Conservation (phyloP, 495 filamentous ascomycete species). For the Tuber aestivum region DNA sequence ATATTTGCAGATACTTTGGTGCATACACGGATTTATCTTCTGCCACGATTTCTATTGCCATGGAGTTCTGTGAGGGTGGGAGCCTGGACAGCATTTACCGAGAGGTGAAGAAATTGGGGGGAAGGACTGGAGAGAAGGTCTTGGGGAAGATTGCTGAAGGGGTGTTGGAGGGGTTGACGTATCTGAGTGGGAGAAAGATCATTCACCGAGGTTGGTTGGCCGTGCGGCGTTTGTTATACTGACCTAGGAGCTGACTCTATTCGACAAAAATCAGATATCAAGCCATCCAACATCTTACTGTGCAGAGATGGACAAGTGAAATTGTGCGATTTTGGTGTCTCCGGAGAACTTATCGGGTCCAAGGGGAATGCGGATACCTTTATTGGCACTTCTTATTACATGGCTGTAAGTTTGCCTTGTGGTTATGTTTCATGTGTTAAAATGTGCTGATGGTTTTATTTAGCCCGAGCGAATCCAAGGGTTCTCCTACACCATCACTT, state of each 20-base stretch:
- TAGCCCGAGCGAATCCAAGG: constrained; percentile 89
- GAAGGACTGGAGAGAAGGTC: constrained; percentile 93
- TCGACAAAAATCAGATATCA: constrained; percentile 62
- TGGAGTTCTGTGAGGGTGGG: constrained; percentile 98
- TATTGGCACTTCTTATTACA: constrained; percentile 98
- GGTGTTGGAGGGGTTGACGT: constrained; percentile 87
- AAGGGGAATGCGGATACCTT: constrained; percentile 98
- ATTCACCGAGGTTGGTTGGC: constrained; percentile 70
- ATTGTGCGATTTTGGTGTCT: constrained; percentile 96
- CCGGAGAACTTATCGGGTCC: constrained; percentile 85
- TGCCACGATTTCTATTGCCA: constrained; percentile 93
- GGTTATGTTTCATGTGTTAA: not conserved
- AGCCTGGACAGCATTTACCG: constrained; percentile 93
- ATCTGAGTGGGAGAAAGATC: constrained; percentile 93
- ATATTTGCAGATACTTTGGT: constrained; percentile 96
- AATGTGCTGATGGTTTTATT: constrained; percentile 19
- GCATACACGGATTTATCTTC: constrained; percentile 89
- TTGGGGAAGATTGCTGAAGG: constrained; percentile 97
- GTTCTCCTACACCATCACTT: constrained; percentile 95
- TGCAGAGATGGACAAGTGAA: constrained; percentile 91
- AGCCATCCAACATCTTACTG: constrained; percentile 93
- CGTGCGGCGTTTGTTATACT: not conserved
- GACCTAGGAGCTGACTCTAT: constrained; percentile 2
- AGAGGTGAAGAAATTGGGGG: constrained; percentile 90
- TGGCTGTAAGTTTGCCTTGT: constrained; percentile 55